Base-by-base conservation (phyloP, 495 filamentous ascomycete species). In the Aspergillus affinis region DNA sequence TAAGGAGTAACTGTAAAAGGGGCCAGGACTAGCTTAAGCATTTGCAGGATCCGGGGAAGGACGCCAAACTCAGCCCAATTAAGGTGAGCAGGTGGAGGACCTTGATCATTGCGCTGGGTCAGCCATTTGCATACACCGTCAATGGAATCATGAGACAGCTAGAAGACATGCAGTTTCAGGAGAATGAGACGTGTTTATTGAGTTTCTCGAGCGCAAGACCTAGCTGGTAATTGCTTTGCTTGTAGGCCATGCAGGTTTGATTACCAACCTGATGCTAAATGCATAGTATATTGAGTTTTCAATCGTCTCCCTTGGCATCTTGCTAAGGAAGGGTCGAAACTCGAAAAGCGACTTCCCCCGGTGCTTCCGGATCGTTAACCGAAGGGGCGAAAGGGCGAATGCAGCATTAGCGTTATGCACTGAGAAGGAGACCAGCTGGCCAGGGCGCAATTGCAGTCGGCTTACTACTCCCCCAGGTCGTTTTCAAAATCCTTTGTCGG, bases 21-120 rank as follows among this genome's bases (percentile, higher is more conserved):
- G 6, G 36, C 12, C 10, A 32, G 36, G 36, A 17, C 9, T 41
- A 10, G 36, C 61, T 12, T 20, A 68, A 60, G 47, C 62, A 69
- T 56, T 61, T 61, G 50, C 66, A 63, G 26, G 53, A 41, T 13
- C 32, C 26, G 48, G 51, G 49, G 18, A 9, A 8, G 51, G 21
- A 30, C 4, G 41, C 51, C 6, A 8, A 54, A 4, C 48, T 18
- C 10, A 61, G 19, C 26, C 57, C 54, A 0, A 26, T 45, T 2
- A 63, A 13, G 26, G 55, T 44, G 41, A 59, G 20, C 15, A 61
- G 44, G 12, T 13, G 23, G 10, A 41, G 36, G 13, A 41, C 0
- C 36, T 41, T 41, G 2, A 4, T 41, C 36, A 41, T 41, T 41
- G 13, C 13, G 36, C 10, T 15, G 12, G 13, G 15, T 41, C 36